Percentiles rank a stretch among this genome's conserved stretches.
These are phyloP conservation scores for Phaeolepiota aurea DNA, from an alignment of 768 basidiomycete genomes.

Conservation along the genomic window DNA sequence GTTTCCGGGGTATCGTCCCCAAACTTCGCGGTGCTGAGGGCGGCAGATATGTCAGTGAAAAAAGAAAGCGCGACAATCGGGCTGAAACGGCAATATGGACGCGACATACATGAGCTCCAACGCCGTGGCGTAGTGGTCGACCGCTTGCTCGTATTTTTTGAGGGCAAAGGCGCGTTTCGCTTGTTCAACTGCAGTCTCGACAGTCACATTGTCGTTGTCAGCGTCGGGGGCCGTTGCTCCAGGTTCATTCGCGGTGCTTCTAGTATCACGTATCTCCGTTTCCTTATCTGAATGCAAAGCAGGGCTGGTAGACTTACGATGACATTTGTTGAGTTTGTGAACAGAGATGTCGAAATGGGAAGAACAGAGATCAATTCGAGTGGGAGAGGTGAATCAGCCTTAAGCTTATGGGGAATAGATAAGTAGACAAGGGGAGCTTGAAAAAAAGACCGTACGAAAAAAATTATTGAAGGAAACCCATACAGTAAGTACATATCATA, in stretches of 20 bases:
- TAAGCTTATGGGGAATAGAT: too few relatives aligned
- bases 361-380: too few relatives aligned
- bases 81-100: constrained; percentile 9
- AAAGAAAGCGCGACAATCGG: constrained; percentile 4
- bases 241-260: constrained; percentile 6
- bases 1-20: constrained; percentile 78
- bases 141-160: constrained; percentile 77
- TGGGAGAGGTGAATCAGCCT: too few relatives aligned
- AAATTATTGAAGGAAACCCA: neutral
- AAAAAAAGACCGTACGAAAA: constrained; percentile 10
- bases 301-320: constrained; percentile 16
- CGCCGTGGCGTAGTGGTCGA: constrained; percentile 77
- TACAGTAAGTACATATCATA: constrained; percentile 5
- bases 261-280: neutral
- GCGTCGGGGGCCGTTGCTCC: constrained; percentile 10
- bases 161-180: constrained; percentile 87
- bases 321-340: constrained; percentile 11
- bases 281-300: too few relatives aligned
- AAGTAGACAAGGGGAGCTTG: constrained; percentile 6
- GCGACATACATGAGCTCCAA: constrained; percentile 74
- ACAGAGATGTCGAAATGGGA: too few relatives aligned
- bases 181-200: constrained; percentile 62
- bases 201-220: constrained; percentile 25
- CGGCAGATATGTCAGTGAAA: constrained; percentile 1
- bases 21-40: constrained; percentile 54